Percentiles rank a stretch among this genome's conserved stretches.
Conservation (phyloP, 768 basidiomycete genomes). For the Cyclocybe cylindracea region DNA sequence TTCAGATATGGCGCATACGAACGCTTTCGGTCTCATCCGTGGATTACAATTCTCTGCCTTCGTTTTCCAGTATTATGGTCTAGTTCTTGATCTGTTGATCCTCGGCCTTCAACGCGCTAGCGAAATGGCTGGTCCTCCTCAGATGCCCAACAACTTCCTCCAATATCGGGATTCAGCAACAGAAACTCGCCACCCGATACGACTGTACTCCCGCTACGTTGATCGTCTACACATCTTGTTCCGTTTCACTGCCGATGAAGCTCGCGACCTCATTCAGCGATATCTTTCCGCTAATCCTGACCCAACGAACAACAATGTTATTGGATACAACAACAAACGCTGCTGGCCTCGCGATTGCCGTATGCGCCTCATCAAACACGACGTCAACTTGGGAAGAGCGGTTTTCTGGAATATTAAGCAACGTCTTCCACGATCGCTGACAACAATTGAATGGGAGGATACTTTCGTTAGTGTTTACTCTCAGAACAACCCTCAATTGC, state of each 20-base stretch:
- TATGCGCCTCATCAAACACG: slow-evolving; percentile 99
- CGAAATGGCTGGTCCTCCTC: slow-evolving; percentile 98
- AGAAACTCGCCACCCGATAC: slow-evolving; percentile 97
- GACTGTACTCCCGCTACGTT: slow-evolving; percentile 95
- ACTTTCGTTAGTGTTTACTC: slow-evolving; percentile 97
- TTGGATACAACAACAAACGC: slow-evolving; percentile 98
- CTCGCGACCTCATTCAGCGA: slow-evolving; percentile 95
- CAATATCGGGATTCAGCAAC: slow-evolving; percentile 95
- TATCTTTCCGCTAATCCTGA: slow-evolving; percentile 98
- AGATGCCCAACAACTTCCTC: slow-evolving; percentile 97
- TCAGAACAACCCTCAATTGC: slow-evolving; percentile 93
- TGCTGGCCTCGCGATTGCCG: slow-evolving; percentile 99
- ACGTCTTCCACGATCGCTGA: slow-evolving; percentile 90
- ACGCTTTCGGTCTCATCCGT: slow-evolving; percentile 95
- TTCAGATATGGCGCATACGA: slow-evolving; percentile 92
- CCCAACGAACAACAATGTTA: slow-evolving; percentile 98
- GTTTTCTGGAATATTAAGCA: slow-evolving; percentile 99
- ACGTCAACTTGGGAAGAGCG: slow-evolving; percentile 96
- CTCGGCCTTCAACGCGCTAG: slow-evolving; percentile 97
- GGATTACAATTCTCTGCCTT: slow-evolving; percentile 98
- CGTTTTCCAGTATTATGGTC: slow-evolving; percentile 98
- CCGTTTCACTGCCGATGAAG: slow-evolving; percentile 97
- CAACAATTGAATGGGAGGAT: slow-evolving; percentile 99
- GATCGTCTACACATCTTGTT: slow-evolving; percentile 95
- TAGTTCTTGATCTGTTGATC: slow-evolving; percentile 93